Percentiles rank a stretch among this genome's conserved stretches.
Conservation (phyloP, 768 basidiomycete genomes). For the Gymnopilus junonius region DNA sequence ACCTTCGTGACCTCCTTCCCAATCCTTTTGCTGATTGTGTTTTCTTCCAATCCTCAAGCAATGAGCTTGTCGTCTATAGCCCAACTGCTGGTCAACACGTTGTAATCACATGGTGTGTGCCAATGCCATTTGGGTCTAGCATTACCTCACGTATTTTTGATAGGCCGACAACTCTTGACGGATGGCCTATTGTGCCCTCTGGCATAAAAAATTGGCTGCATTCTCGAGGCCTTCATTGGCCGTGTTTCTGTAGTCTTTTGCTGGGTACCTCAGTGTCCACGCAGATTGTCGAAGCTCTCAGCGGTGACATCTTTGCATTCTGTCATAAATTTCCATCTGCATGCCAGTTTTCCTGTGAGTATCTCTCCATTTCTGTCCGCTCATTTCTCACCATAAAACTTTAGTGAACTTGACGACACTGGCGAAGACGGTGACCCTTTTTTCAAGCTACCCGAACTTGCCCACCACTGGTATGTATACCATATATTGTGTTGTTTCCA, state of each 20-base stretch:
- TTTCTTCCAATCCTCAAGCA: slow-evolving; percentile 2
- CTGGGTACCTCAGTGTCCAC: neutral
- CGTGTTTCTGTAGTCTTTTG: slow-evolving; percentile 9
- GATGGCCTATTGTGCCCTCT: neutral
- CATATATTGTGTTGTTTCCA: neutral
- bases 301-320: slow-evolving; percentile 4
- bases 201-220: slow-evolving; percentile 8
- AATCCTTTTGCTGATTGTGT: neutral
- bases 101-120: slow-evolving; percentile 5
- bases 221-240: slow-evolving; percentile 5
- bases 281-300: slow-evolving; percentile 1
- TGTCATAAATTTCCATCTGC: slow-evolving; percentile 5
- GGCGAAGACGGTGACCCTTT: neutral
- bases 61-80: slow-evolving; percentile 9
- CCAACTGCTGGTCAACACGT: slow-evolving; percentile 6
- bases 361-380: neutral
- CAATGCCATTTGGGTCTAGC: neutral
- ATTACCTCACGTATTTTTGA: neutral
- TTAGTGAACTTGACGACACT: neutral
- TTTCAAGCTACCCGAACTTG: neutral
- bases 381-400: neutral
- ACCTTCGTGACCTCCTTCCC: neutral
- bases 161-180: neutral
- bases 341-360: slow-evolving; percentile 8
- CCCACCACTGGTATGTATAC: neutral